Percentiles rank a stretch among this genome's conserved stretches.
Conservation (phyloP, 2,329 filamentous ascomycete genomes). For the Trichoderma sp. region DNA sequence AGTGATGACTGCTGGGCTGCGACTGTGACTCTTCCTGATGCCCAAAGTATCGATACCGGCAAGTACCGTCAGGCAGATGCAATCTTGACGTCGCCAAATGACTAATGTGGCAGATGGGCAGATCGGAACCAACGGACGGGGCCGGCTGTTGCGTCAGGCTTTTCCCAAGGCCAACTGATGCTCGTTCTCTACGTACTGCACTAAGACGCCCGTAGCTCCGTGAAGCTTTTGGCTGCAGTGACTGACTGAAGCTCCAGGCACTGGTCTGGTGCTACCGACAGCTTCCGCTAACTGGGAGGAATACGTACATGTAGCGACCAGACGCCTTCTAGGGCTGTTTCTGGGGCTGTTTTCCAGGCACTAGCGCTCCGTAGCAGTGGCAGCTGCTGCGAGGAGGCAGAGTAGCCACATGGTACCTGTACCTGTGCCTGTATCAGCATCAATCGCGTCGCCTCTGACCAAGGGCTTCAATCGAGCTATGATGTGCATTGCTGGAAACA, state of each 20-base stretch:
- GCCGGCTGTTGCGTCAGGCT: constrained; percentile 18
- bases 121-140: constrained; percentile 8
- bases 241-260: not conserved
- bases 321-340: not conserved
- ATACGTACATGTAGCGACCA: too few relatives aligned
- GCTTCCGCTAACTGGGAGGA: not conserved
- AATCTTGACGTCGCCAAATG: constrained; percentile 15
- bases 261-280: too few relatives aligned
- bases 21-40: not conserved
- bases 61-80: not conserved
- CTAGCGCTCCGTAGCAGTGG: not conserved
- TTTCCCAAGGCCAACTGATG: constrained; percentile 3
- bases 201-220: not conserved
- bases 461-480: not conserved
- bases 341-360: not conserved
- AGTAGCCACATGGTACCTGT: not conserved
- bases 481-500: not conserved
- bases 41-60: not conserved
- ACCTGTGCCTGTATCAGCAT: not conserved
- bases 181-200: not conserved
- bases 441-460: too few relatives aligned
- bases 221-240: not conserved
- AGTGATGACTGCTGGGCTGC: not conserved
- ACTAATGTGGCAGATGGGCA: not conserved
- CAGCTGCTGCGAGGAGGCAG: not conserved